Conservation (phyloP, 371 early-diverging fungal genomes). For the Haplosporangium sp. region DNA sequence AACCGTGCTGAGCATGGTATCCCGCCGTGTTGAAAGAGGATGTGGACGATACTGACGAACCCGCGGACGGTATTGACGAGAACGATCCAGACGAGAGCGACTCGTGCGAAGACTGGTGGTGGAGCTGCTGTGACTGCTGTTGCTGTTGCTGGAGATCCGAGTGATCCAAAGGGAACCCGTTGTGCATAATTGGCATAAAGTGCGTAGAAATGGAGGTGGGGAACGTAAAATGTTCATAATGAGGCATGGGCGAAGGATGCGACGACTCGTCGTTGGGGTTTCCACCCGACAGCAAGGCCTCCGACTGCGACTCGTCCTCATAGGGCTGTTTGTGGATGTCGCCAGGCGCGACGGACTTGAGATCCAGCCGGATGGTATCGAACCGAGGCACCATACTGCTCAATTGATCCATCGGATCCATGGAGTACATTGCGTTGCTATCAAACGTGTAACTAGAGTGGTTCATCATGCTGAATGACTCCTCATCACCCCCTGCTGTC, state of each 20-base stretch:
- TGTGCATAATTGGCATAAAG: slow-evolving; percentile 47
- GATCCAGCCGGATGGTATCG: slow-evolving; percentile 36
- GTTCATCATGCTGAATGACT: slow-evolving; percentile 23
- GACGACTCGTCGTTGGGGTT: slow-evolving; percentile 40
- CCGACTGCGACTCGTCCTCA: slow-evolving; percentile 15
- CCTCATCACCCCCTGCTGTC: slow-evolving; percentile 13
- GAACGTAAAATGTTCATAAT: slow-evolving; percentile 44
- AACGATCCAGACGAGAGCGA: slow-evolving; percentile 19
- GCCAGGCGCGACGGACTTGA: slow-evolving; percentile 41
- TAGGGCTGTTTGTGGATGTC: slow-evolving; percentile 40
- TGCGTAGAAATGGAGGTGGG: slow-evolving; percentile 51
- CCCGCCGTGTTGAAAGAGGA: slow-evolving; percentile 11
- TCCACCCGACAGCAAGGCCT: slow-evolving; percentile 7
- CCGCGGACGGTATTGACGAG: slow-evolving; percentile 27
- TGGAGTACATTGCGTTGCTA: slow-evolving; percentile 20
- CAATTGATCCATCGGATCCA: slow-evolving; percentile 32
- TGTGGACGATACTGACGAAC: slow-evolving; percentile 31
- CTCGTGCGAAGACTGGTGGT: slow-evolving; percentile 17
- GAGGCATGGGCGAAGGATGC: slow-evolving; percentile 48
- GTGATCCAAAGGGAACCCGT: slow-evolving; percentile 29
- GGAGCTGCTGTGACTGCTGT: slow-evolving; percentile 7
- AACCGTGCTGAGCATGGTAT: slow-evolving; percentile 17
- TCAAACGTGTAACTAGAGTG: slow-evolving; percentile 24
- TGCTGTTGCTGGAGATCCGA: slow-evolving; percentile 23
- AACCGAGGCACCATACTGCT: slow-evolving; percentile 41